Conservation (phyloP, 1,284 basidiomycete genomes). For the Rhodotorula sp. region DNA sequence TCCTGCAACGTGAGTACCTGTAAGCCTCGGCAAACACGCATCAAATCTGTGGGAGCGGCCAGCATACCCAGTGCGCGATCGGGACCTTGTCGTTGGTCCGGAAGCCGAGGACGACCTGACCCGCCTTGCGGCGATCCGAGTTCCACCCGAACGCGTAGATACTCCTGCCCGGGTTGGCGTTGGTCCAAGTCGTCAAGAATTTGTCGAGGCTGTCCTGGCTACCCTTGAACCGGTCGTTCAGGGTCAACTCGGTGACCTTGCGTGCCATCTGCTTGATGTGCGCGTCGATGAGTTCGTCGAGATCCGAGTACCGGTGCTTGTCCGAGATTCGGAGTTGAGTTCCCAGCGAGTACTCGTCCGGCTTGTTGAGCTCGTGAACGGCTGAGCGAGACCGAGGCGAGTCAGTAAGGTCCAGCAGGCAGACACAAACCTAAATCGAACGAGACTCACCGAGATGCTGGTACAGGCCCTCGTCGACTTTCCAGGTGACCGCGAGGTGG, state of each 20-base stretch:
- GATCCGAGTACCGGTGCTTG: slow-evolving; percentile 83
- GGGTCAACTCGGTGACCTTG: slow-evolving; percentile 91
- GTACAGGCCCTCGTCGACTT: slow-evolving; percentile 93
- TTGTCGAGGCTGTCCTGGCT: slow-evolving; percentile 81
- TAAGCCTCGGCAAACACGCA: background rate
- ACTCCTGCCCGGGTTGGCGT: slow-evolving; percentile 88
- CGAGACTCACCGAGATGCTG: slow-evolving; percentile 82
- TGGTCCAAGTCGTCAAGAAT: slow-evolving; percentile 84
- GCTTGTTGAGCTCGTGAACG: slow-evolving; percentile 74
- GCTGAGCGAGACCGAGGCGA: slow-evolving; percentile 56
- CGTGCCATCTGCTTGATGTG: slow-evolving; percentile 93
- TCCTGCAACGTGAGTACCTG: slow-evolving; percentile 56
- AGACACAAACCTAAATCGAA: no score
- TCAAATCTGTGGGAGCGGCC: slow-evolving; percentile 2
- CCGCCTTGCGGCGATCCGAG: slow-evolving; percentile 75
- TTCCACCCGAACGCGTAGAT: slow-evolving; percentile 89
- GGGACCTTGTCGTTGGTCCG: slow-evolving; percentile 69
- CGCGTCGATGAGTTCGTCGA: slow-evolving; percentile 96
- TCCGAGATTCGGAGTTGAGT: slow-evolving; percentile 45
- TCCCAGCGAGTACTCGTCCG: slow-evolving; percentile 58
- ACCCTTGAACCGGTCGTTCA: slow-evolving; percentile 92
- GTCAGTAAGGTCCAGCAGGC: slow-evolving; percentile 10
- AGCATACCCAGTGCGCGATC: slow-evolving; percentile 78
- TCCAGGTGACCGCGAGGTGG: slow-evolving; percentile 98
- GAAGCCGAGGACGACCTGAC: slow-evolving; percentile 92